Base-by-base conservation (phyloP, 2,329 filamentous ascomycete genomes). In the Tolypocladium ovalisporum region DNA sequence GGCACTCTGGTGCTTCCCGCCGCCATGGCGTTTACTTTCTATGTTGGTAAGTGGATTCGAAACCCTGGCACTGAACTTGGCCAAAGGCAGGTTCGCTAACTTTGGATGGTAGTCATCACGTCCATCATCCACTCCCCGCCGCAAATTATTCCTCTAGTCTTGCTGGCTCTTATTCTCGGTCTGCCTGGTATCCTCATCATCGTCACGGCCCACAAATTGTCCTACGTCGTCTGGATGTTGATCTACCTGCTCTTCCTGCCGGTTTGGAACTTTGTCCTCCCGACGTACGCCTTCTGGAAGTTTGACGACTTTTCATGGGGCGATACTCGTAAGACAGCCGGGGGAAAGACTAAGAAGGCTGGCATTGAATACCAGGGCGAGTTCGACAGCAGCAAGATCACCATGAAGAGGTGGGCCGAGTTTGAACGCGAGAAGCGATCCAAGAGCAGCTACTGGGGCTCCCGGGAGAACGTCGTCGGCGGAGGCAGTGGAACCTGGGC, bases 261-360 rank as follows among this genome's bases (percentile, higher is more conserved):
- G 0, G 82, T 99, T 58, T 99, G 94, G 94, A 99, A 99, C 74
- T 96, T 99, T 71, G 80, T 99, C 40, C 84, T 99, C 10, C 94
- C 94, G 0, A 84, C 84, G 9, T 99, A 99, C 70, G 88, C 94
- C 3, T 99, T 93, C 79, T 99, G 94, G 94, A 97, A 99, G 76
- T 99, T 99, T 71, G 94, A 99, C 71, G 94, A 99, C 77, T 99
- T 99, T 79, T 96, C 89, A 58, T 99, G 94, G 94, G 94, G 94
- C 67, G 95, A 99, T 62, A 99, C 94, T 57, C 85, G 94, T 61
- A 96, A 97, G 83, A 96, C 93, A 44, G 89, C 87, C 0, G 92
- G 92, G 34, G 93, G 96, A 68, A 90, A 88, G 76, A 87, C 84
- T 17, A 92, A 93, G 78, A 94, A 93, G 75, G 89, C 82, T 2